Base-by-base conservation (phyloP, 768 basidiomycete genomes). In the Panaeolus papilionaceus region DNA sequence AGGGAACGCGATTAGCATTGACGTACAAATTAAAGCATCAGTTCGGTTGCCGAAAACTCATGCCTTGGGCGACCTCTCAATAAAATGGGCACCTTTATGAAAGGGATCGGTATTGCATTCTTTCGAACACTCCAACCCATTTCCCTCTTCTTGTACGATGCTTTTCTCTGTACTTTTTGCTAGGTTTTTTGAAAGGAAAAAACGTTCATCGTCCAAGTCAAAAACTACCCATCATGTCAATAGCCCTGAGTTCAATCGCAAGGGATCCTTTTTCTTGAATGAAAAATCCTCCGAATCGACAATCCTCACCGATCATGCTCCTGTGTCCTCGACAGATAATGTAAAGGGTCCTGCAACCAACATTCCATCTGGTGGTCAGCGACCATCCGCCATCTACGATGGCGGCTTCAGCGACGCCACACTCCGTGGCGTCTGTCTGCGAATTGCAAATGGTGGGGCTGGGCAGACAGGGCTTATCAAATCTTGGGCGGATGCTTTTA, bases 381-480 rank as follows among this genome's bases (percentile, higher is more conserved):
- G 62, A n/a, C 76, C 77, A 2, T 69, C 71, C 58, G 78, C 64
- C 1, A 74, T 79, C 11, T 86, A 86, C 69, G 75, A 83, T 44
- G 85, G 83, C 0, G 79, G 82, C 6, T 79, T 79, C 67, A 16
- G 11, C 12, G 65, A 73, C 5, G 73, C 78, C 9, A 74, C 69
- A 20, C 69, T 28, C 23, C 71, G 71, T 23, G 74, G 79, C 1
- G 75, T 85, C n/a, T 74, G 76, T 20, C 69, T 87, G 63, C 82
- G 85, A 38, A 83, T 86, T 38, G 81, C 80, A 5, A 86, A 83
- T 67, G 86, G 86, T 11, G 84, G 84, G 23, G 84, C 79, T 62
- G 86, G 86, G 0, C 85, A 87, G 69, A 82, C 82, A 33, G 85
- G 85, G 1, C 75, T 87, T 47, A 79, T 87, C 63, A 75, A 79